Base-by-base conservation (phyloP, 352 stramenopile genomes). In the Lagenidium giganteum region DNA sequence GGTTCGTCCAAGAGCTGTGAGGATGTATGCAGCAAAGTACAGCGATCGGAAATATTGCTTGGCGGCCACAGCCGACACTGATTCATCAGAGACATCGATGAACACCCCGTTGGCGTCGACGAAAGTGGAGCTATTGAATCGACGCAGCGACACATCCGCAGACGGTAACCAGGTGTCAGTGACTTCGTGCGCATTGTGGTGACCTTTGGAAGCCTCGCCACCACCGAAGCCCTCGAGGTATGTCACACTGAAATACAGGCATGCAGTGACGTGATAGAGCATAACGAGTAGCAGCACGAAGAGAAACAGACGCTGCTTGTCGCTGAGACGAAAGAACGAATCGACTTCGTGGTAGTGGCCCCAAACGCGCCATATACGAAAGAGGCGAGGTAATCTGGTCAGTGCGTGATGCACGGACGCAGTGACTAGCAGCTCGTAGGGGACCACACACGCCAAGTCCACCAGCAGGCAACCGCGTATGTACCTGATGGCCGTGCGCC, bases 201-300 rank as follows among this genome's bases (percentile, higher is more conserved):
- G n/a, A n/a, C n/a, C n/a, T n/a, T n/a, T n/a, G n/a, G n/a, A n/a
- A n/a, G n/a, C 64, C 16, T 65, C 36, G 11, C 50, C 42, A 3
- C 42, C 7, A 33, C 60, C 65, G 28, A 59, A 70, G 12, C 61
- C 61, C 29, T 70, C 61, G n/a, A 57, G 39, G 27, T 81, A 31
- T 8, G 39, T 63, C 29, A 81, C 51, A 36, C 61, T 52, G 21
- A 67, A 70, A 35, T 65, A 43, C n/a, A 70, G 26, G 13, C 72
- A 85, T 1, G 54, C 62, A 14, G 81, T 60, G 7, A 78, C 28
- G 16, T 85, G 72, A 31, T 80, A 76, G 18, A 83, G 51, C 61
- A 83, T 63, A 13, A 73, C 58, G 9, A 68, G 50, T 8, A 61
- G 39, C 2, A 73, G 12, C 0, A 67, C 69, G 21, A 83, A 59